A percentile compares a stretch with the other conserved stretches of the same genome.
These are phyloP conservation scores for Ceraceosorus guamensis DNA, from an alignment of 1,284 basidiomycete species.

Conservation along the genomic window DNA sequence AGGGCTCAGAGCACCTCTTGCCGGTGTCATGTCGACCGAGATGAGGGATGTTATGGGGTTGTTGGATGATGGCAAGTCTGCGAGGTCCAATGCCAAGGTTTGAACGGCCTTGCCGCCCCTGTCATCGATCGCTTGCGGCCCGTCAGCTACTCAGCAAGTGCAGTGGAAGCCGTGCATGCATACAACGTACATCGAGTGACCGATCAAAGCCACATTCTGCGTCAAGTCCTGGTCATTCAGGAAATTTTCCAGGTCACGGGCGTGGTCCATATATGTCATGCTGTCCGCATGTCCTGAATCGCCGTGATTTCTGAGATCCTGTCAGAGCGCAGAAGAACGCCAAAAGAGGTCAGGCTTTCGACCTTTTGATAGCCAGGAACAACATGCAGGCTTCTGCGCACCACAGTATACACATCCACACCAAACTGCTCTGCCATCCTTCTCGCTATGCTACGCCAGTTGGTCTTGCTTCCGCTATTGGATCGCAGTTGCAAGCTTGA, in stretches of 20 bases:
- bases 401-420: conserved; percentile 66
- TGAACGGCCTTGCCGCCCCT: conserved; percentile 78
- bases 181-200: conserved; percentile 64
- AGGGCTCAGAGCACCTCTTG: conserved; percentile 57
- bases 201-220: conserved; percentile 61
- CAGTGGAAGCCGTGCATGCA: no score
- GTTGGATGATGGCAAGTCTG: conserved; percentile 38
- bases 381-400: conserved; percentile 31
- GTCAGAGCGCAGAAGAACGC: neutral
- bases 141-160: no score
- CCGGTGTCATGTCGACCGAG: conserved; percentile 72
- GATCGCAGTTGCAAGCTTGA: no score
- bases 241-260: conserved; percentile 61
- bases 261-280: conserved; percentile 66
- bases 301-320: conserved; percentile 81
- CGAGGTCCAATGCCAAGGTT: conserved; percentile 62
- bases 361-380: neutral
- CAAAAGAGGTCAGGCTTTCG: no score
- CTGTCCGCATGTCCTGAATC: conserved; percentile 63
- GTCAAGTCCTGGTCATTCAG: conserved; percentile 48
- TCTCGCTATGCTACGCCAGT: conserved; percentile 67
- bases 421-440: conserved; percentile 58
- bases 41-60: conserved; percentile 59
- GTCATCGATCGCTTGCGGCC: neutral
- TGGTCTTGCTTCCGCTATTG: conserved; percentile 67